phyloP scores from a whole-genome alignment of 78 protist genomes.

The Capsaspora owczarzaki region DNA sequence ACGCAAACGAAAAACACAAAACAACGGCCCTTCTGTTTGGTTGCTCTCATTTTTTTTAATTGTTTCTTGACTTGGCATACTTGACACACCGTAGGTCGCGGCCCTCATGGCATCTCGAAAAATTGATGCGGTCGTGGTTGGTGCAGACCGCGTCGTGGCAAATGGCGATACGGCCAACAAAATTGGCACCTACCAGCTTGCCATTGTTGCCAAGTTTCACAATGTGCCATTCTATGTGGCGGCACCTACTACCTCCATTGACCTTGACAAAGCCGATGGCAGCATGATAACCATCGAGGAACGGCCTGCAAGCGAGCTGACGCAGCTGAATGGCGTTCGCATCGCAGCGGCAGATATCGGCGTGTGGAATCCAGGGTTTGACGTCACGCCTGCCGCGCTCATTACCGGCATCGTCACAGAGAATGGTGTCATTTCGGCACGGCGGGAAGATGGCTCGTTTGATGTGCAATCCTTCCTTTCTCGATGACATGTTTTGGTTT shows the following conservation, averaged over 20 bases:
- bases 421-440: conserved; percentile 14
- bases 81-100: not conserved
- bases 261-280: conserved; percentile 10
- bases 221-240: conserved; percentile 55
- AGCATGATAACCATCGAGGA: conserved; percentile 42
- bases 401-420: conserved; percentile 45
- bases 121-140: conserved; percentile 45
- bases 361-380: conserved; percentile 68
- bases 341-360: conserved; percentile 30
- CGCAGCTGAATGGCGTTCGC: not conserved
- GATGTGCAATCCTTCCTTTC: no score
- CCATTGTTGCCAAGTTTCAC: conserved; percentile 45
- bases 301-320: conserved; percentile 37
- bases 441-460: no score
- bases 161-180: conserved; percentile 74
- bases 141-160: conserved; percentile 54
- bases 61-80: not conserved
- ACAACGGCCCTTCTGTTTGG: no score
- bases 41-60: not conserved
- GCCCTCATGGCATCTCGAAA: conserved; percentile 6
- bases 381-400: conserved; percentile 48
- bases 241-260: conserved; percentile 51
- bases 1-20: no score
- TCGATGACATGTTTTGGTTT: no score
- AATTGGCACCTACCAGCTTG: conserved; percentile 57